Evolutionary conservation across 148 eudicot genomes (phyloP).

Genomic region (Rhododendron henanense): DNA sequence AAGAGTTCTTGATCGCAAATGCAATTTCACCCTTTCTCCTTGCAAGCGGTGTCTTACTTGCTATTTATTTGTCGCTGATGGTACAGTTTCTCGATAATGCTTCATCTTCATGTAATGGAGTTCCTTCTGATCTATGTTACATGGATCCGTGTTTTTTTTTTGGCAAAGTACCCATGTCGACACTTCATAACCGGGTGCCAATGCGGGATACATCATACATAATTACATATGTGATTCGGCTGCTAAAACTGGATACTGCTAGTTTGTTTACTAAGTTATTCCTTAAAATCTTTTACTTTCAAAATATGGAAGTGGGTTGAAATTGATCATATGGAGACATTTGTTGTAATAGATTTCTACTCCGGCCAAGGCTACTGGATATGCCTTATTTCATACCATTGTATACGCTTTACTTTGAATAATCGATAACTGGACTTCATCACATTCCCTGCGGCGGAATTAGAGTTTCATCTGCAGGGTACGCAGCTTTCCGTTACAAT

Average conservation of each 20-base stretch:
- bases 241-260: neutral
- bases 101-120: neutral
- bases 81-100: neutral
- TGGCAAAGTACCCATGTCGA: neutral
- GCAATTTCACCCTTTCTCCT: conserved; percentile 20
- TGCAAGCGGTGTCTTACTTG: neutral
- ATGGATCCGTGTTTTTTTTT: neutral
- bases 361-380: neutral
- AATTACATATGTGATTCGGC: neutral
- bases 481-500: too few species aligned
- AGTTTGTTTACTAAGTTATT: neutral
- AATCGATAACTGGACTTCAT: too few species aligned
- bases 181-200: neutral
- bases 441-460: neutral
- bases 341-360: neutral
- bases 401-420: too few species aligned
- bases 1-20: neutral
- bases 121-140: neutral
- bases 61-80: neutral
- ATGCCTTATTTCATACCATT: neutral
- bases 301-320: neutral
- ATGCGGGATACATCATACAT: neutral
- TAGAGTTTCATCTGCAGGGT: neutral
- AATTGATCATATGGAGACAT: neutral
- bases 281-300: too few species aligned